These are phyloP conservation scores for Dissophora ornata DNA, from an alignment of 192 early-diverging fungal species.

Conservation along the genomic window DNA sequence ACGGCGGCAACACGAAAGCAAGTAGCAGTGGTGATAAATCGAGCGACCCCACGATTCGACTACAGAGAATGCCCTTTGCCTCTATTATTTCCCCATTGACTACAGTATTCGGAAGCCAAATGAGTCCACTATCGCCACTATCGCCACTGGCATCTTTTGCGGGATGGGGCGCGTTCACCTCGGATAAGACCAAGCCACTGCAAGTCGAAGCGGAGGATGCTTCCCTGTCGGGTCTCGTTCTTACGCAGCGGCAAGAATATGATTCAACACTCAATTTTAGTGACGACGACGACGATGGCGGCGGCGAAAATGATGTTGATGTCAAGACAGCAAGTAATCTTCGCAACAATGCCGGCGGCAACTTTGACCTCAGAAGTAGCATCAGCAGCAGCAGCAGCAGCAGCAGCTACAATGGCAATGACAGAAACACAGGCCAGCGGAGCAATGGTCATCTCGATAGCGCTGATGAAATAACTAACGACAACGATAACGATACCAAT, in stretches of 20 bases:
- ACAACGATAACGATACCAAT: background rate
- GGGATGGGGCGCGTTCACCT: background rate
- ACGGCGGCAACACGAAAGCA: too few species aligned
- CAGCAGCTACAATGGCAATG: too few species aligned
- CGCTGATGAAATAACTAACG: background rate
- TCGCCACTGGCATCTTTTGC: background rate
- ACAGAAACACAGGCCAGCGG: too few species aligned
- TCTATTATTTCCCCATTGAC: background rate
- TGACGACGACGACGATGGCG: slow-evolving; percentile 4
- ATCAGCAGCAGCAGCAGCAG: background rate
- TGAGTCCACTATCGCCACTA: background rate
- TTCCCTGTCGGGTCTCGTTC: background rate
- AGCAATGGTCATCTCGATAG: too few species aligned
- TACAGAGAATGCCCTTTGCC: background rate
- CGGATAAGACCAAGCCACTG: too few species aligned
- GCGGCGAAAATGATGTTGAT: slow-evolving; percentile 6
- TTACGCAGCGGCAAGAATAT: slow-evolving; percentile 19
- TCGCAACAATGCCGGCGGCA: background rate
- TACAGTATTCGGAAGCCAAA: background rate
- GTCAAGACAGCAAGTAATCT: background rate
- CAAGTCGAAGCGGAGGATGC: background rate
- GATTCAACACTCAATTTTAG: slow-evolving; percentile 23
- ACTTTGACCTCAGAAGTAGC: background rate
- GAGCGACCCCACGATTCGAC: slow-evolving; percentile 15
- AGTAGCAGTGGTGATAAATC: slow-evolving; percentile 25